Evolutionary conservation across 352 stramenopile genomes (phyloP).

Genomic region (Phytophthora pisi): DNA sequence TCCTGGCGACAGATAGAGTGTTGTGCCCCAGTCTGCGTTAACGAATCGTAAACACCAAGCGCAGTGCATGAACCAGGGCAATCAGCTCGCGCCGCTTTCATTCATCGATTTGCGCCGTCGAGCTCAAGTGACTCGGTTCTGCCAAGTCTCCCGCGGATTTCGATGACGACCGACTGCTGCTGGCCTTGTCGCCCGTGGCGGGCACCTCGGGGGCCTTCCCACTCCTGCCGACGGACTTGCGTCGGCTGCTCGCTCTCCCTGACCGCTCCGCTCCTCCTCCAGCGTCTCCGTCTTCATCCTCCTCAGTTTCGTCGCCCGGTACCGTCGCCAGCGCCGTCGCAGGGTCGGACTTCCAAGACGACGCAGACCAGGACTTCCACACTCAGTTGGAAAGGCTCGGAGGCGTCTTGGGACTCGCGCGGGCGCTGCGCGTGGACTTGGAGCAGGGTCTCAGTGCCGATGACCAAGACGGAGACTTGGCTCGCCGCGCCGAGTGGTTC

Average conservation of each 20-base stretch:
- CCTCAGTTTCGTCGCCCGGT: slow-evolving; percentile 10
- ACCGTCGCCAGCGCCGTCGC: slow-evolving; percentile 22
- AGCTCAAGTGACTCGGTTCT: neutral
- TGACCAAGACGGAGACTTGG: slow-evolving; percentile 7
- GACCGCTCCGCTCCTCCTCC: neutral
- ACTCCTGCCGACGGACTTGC: slow-evolving; percentile 27
- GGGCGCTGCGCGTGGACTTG: slow-evolving; percentile 43
- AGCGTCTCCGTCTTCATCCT: slow-evolving; percentile 9
- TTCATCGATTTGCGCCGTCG: slow-evolving; percentile 20
- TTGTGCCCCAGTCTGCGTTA: no score
- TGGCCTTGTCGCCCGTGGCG: slow-evolving; percentile 14
- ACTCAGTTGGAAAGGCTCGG: slow-evolving; percentile 45
- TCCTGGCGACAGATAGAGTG: no score
- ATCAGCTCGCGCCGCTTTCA: neutral
- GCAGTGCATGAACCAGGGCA: no score
- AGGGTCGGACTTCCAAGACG: slow-evolving; percentile 5
- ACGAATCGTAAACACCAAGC: no score
- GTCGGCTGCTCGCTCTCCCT: slow-evolving; percentile 6
- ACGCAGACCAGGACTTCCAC: slow-evolving; percentile 10
- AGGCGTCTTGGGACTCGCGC: slow-evolving; percentile 49
- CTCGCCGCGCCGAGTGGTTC: slow-evolving; percentile 27
- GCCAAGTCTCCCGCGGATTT: no score
- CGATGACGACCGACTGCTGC: slow-evolving; percentile 17
- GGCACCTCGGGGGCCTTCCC: neutral
- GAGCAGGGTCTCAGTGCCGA: slow-evolving; percentile 24